Evolutionary conservation across 1,139 yeast species (phyloP), one percentile per base, ranked within the genome.

Genomic region (Pneumocystis murina): DNA sequence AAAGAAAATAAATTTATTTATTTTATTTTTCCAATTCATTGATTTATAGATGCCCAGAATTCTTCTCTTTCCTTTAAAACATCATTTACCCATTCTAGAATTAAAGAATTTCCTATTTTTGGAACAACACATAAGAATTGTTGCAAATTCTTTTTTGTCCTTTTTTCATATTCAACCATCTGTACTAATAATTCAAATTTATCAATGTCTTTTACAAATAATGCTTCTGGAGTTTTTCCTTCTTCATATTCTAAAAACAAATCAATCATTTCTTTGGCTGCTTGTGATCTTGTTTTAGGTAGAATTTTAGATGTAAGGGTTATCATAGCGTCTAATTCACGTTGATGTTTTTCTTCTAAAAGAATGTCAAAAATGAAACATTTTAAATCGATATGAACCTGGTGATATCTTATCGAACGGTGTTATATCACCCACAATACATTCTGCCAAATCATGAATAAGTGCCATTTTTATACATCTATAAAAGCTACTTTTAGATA

Each of bases 241-340:
- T 86, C 84, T 75, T 92, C 98, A 74, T 92, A 92, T 74, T 91
- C 97, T 66, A 84, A 77, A 96, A 97, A 92, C 68, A 85, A 80
- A 60, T 83, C 85, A 68, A 80, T 75, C 65, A 92, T 79, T 68
- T 87, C 92, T 38, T 76, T 71, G 8, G 95, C 84, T 57, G 87
- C 89, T 16, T 69, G 72, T 16, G 76, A 75, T 72, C 87, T 87
- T 72, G 86, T 86, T 10, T 86, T 85, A 66, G 78, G 74, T 38
- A 90, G 80, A 59, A 90, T 72, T 7, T 67, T 69, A 2, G 80
- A 77, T 38, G 85, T 75, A 65, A 92, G 74, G 72, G 85, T 90
- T 60, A 80, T 73, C 69, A 92, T 87, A 6, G 97, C 84, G 40
- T 77, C 84, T 60, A 78, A 79, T 72, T 92, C 98, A 65, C 97